Evolutionary conservation across 805 yeast genomes (phyloP).

Genomic region (Ogataea paraovalis): DNA sequence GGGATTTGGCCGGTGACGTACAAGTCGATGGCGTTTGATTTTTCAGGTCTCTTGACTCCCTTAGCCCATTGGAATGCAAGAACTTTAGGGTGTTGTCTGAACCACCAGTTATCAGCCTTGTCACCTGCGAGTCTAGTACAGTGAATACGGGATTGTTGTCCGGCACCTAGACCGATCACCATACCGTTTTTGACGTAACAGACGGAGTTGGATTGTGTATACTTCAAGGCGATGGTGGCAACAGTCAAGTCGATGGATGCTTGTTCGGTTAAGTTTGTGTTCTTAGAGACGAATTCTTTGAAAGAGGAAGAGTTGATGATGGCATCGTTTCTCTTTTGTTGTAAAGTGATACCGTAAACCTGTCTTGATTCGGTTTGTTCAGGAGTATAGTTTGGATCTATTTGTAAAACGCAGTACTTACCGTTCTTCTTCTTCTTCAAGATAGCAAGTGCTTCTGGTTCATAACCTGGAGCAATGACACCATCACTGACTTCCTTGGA

Average conservation of each 20-base stretch:
- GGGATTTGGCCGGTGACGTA: conserved; percentile 92
- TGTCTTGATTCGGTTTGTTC: conserved; percentile 81
- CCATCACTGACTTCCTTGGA: conserved; percentile 98
- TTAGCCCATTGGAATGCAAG: conserved; percentile 94
- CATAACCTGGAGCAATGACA: conserved; percentile 96
- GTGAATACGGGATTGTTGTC: conserved; percentile 98
- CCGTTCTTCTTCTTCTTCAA: conserved; percentile 94
- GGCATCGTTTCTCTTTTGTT: conserved; percentile 97
- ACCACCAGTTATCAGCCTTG: conserved; percentile 99
- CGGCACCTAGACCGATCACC: conserved; percentile 99
- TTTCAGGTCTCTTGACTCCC: conserved; percentile 97
- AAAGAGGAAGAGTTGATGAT: conserved; percentile 86
- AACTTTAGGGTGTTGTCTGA: conserved; percentile 96
- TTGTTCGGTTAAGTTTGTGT: conserved; percentile 85
- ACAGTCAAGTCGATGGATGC: conserved; percentile 92
- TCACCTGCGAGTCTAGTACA: conserved; percentile 99
- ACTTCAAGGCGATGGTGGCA: conserved; percentile 95
- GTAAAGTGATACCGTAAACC: conserved; percentile 92
- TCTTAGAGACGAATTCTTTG: conserved; percentile 84
- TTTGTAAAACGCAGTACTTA: conserved; percentile 93
- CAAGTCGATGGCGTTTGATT: conserved; percentile 95
- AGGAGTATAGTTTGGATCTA: conserved; percentile 91
- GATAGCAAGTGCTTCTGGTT: conserved; percentile 85
- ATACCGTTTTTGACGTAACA: conserved; percentile 98
- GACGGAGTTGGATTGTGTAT: conserved; percentile 97